Evolutionary conservation across 352 stramenopile species (phyloP), one percentile per base, ranked within the genome.

Genomic region (Phytophthora capsici): DNA sequence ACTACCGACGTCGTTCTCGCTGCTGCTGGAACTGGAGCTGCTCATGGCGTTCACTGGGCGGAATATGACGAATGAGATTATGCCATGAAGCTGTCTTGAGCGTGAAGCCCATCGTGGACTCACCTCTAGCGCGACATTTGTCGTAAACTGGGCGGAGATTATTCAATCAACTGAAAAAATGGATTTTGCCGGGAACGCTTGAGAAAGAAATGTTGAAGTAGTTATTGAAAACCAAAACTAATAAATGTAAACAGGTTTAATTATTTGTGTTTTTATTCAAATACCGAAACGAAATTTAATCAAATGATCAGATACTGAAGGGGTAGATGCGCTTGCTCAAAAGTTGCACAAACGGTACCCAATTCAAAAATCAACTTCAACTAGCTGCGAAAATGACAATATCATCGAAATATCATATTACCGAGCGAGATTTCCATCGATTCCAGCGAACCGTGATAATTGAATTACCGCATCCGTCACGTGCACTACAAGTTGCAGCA

Each of bases 11-110:
- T 55, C 53, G 50, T 17, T 66, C 22, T 28, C 62, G 40, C 19
- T 37, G 30, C 44, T 57, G 34, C 22, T 23, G 10, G 53, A 50
- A 22, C 59, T 56, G 3, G 55, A 46, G 20, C 48, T 61, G 37
- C 50, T 67, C 64, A 68, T 74, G 26, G 23, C 19, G 16, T 16
- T 36, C 28, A 36, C n/a, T 57, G 40, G 12, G 46, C 43, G 9
- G 37, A 52, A 44, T 28, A 28, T 43, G 25, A 30, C 51, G 28
- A 71, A 37, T 66, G 57, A 66, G 63, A 67, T 66, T 57, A 59
- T 66, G 47, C 10, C 63, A 46, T 26, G 23, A 46, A 30, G 9
- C 6, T 26, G 14, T 20, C 4, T 34, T 45, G 47, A 59, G 19
- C 26, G 13, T 34, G 30, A 22, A 58, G 36, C 53, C 45, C 55